These are phyloP conservation scores for Butyriboletus loyo DNA, from an alignment of 768 basidiomycete genomes.

Conservation along the genomic window DNA sequence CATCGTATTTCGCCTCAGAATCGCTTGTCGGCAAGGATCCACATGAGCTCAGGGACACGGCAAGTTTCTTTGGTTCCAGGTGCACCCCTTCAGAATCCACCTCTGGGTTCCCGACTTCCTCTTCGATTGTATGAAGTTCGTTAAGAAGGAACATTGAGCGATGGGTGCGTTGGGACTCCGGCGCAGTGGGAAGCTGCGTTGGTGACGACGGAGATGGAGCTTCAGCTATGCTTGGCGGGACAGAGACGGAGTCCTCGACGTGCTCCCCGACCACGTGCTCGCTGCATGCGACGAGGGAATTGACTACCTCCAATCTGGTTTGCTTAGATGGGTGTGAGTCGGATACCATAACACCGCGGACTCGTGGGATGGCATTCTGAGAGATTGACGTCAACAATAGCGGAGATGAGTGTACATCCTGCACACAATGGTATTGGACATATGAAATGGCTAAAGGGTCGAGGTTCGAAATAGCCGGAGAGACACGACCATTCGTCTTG, in stretches of 20 bases:
- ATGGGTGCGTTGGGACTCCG: background rate
- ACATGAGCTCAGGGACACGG: background rate
- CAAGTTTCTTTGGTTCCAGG: background rate
- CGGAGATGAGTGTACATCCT: background rate
- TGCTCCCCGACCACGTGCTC: background rate
- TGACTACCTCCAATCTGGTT: background rate
- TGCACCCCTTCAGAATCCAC: background rate
- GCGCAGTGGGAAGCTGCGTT: background rate
- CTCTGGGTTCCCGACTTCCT: background rate
- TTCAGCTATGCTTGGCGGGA: background rate
- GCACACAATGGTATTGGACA: background rate
- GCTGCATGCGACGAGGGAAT: background rate
- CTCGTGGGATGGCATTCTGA: background rate
- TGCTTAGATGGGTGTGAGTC: background rate
- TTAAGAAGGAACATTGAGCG: background rate
- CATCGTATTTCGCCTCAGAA: constrained; percentile 9
- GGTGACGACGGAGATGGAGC: background rate
- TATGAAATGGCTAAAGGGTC: background rate
- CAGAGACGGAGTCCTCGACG: constrained; percentile 1
- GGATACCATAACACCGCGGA: background rate
- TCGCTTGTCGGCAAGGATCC: background rate
- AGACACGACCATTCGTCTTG: background rate
- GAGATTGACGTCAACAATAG: background rate
- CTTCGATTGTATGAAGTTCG: background rate
- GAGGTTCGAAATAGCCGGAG: background rate